Base-by-base conservation (phyloP, 73 alveolate genomes). In the Paramecium sexaurelia region DNA sequence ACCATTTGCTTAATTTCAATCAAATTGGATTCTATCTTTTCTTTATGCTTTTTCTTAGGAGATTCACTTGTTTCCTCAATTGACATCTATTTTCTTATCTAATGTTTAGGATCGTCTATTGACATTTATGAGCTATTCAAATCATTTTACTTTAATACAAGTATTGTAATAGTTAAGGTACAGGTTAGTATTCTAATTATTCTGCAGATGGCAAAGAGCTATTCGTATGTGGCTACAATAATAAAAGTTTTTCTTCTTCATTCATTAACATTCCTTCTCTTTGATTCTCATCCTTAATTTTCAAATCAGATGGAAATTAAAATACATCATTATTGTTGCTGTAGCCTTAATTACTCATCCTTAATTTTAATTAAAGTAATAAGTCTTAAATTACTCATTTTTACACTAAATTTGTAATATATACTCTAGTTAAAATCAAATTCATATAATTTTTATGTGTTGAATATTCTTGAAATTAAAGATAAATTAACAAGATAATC, bases 91-190 rank as follows among this genome's bases (percentile, higher is more conserved):
- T 61, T 61, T 61, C 47, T 6, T 5, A 32, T 3, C 26, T 24
- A 32, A 24, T 57, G 20, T 24, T 7, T 9, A 24, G 15, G 19
- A 57, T 57, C 41, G 9, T 57, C 78, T 10, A 57, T 56, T 24
- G 83, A 61, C 83, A 61, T 61, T 61, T 61, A 29, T 26, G 83
- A 61, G 24, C 83, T 61, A 61, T 61, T n/a, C 67, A 51, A 32
- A 32, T 61, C 43, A 61, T 61, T 9, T 8, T 61, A 32, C 43
- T 61, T n/a, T 8, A 13, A 29, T 61, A 61, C 83, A 61, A 61
- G 43, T 26, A 26, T 29, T 29, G n/a, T 61, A 13, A 13, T 11
- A 61, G 17, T 61, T 26, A 29, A 32, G 83, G 83, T 5, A 15
- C 47, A 10, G 37, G 26, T 3, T 0, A 1, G 7, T 7, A 3